phyloP scores from a whole-genome alignment of 2,329 filamentous ascomycete species.

The Aspergillus quadrilineatus region DNA sequence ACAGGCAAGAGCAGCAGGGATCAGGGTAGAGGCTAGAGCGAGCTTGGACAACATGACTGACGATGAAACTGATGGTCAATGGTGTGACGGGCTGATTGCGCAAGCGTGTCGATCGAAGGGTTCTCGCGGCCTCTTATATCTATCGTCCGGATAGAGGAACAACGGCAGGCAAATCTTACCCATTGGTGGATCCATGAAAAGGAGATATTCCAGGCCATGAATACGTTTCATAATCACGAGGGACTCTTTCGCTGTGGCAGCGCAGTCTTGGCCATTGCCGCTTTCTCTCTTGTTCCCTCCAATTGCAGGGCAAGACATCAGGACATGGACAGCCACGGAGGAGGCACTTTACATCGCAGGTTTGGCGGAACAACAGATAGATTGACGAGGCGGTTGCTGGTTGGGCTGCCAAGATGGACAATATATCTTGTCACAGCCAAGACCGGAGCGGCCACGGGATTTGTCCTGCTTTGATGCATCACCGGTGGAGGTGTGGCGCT shows the following conservation, averaged over 20 bases:
- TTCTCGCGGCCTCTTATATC: constrained; percentile 3
- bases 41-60: constrained; percentile 12
- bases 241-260: not conserved
- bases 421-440: not conserved
- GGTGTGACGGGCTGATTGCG: constrained; percentile 3
- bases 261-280: constrained; percentile 1
- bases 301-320: not conserved
- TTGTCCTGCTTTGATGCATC: constrained; percentile 5
- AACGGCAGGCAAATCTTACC: not conserved
- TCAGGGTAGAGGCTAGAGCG: constrained; percentile 4
- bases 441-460: not conserved
- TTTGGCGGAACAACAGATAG: constrained; percentile 1
- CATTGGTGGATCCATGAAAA: constrained; percentile 13
- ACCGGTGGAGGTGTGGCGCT: constrained; percentile 1
- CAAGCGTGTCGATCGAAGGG: constrained; percentile 5
- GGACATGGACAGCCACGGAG: not conserved
- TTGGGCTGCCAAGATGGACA: constrained; percentile 5
- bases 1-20: constrained; percentile 19
- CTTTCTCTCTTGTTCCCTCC: constrained; percentile 2
- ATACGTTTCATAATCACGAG: constrained; percentile 10
- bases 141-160: not conserved
- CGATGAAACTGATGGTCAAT: not conserved
- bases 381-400: not conserved
- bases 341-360: not conserved
- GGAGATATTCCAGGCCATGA: not conserved